Percentiles rank a stretch among this genome's conserved stretches.
These are phyloP conservation scores for Tilletia setariae DNA, from an alignment of 1,284 basidiomycete species.

Conservation along the genomic window DNA sequence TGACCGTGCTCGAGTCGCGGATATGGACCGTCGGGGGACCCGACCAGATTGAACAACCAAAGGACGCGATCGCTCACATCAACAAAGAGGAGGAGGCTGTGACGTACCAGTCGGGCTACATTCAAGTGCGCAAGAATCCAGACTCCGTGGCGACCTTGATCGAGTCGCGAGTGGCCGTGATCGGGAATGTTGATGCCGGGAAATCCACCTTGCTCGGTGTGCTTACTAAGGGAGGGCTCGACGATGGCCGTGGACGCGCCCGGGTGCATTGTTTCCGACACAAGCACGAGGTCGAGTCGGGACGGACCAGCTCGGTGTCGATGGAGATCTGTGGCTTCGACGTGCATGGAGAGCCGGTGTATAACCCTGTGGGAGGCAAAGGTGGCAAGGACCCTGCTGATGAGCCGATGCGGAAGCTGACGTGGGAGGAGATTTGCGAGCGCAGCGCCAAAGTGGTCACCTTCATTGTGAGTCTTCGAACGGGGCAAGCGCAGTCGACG, in stretches of 20 bases:
- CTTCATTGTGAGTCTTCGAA: slow-evolving; percentile 67
- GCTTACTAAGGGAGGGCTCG: slow-evolving; percentile 69
- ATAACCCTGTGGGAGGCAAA: slow-evolving; percentile 23
- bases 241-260: slow-evolving; percentile 90
- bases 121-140: slow-evolving; percentile 27
- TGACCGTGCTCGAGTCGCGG: slow-evolving; percentile 26
- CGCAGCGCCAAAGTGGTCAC: slow-evolving; percentile 88
- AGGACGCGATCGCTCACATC: neutral
- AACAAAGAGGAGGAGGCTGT: slow-evolving; percentile 6
- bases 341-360: slow-evolving; percentile 37
- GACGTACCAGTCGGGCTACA: neutral
- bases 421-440: slow-evolving; percentile 91
- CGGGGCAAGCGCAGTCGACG: neutral
- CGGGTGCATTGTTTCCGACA: slow-evolving; percentile 90
- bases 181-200: slow-evolving; percentile 81
- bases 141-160: slow-evolving; percentile 53
- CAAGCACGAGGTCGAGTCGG: slow-evolving; percentile 95
- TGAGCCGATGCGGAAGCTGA: slow-evolving; percentile 30
- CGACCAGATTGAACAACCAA: neutral
- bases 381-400: slow-evolving; percentile 27
- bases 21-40: slow-evolving; percentile 15
- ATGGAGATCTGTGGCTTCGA: slow-evolving; percentile 71
- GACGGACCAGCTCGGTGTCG: slow-evolving; percentile 88
- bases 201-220: slow-evolving; percentile 92
- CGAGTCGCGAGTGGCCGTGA: slow-evolving; percentile 90